Conservation (phyloP, 805 yeast genomes). For the Cyberlindnera misumaiensis region DNA sequence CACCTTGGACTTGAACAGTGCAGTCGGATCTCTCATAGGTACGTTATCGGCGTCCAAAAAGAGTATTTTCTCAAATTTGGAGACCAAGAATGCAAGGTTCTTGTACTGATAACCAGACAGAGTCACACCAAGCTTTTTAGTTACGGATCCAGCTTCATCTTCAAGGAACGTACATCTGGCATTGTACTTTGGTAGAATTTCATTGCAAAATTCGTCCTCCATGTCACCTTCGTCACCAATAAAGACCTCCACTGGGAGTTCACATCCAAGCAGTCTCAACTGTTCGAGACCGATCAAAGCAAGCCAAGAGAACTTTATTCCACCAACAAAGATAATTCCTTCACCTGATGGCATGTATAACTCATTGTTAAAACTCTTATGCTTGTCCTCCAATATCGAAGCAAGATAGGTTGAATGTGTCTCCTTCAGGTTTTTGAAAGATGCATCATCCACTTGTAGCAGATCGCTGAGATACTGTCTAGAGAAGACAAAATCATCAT, state of each 20-base stretch:
- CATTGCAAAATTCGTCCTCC: slow-evolving; percentile 59
- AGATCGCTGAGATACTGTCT: slow-evolving; percentile 39
- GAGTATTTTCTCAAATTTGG: slow-evolving; percentile 62
- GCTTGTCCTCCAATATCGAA: slow-evolving; percentile 30
- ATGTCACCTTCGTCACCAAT: slow-evolving; percentile 59
- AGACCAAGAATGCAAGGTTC: slow-evolving; percentile 58
- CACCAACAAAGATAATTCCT: slow-evolving; percentile 68
- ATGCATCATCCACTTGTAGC: slow-evolving; percentile 32
- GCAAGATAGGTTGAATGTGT: slow-evolving; percentile 32
- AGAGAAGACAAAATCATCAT: slow-evolving; percentile 36
- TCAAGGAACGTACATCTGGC: slow-evolving; percentile 60
- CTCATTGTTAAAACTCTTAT: slow-evolving; percentile 27
- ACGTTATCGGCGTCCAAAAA: slow-evolving; percentile 68
- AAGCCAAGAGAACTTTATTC: slow-evolving; percentile 68
- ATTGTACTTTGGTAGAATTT: slow-evolving; percentile 47
- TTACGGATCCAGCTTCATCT: slow-evolving; percentile 48
- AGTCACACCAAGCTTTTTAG: slow-evolving; percentile 35
- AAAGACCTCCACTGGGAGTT: slow-evolving; percentile 64
- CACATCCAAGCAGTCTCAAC: slow-evolving; percentile 54
- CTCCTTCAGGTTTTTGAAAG: slow-evolving; percentile 28
- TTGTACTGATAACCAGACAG: slow-evolving; percentile 61
- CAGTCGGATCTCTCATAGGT: slow-evolving; percentile 55
- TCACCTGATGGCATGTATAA: slow-evolving; percentile 30
- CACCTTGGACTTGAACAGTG: slow-evolving; percentile 36
- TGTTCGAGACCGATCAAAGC: slow-evolving; percentile 56